Base-by-base conservation (phyloP, 208 protist species). In the Herpetomonas muscarum region DNA sequence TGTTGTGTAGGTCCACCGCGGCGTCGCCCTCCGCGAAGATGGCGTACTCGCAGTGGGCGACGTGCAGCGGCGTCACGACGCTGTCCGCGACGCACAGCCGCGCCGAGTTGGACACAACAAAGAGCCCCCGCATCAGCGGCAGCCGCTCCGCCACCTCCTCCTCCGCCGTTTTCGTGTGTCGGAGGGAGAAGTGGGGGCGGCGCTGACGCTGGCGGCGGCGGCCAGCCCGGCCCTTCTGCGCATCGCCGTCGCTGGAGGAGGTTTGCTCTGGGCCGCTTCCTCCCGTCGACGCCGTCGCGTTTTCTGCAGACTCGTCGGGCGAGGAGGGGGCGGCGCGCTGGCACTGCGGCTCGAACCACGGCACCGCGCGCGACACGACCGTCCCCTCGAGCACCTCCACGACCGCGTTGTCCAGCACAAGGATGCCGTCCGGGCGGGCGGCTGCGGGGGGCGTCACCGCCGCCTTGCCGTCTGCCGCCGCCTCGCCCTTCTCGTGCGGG, bases 21-120 rank as follows among this genome's bases (percentile, higher is more conserved):
- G 78, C 81, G 69, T 88, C 74, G 26, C 87, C 74, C 55, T 92
- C 85, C 0, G 80, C 80, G 59, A 85, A 80, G 50, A 92, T 76
- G 47, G 70, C 75, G 34, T 74, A 73, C 47, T 92, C 81, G 0
- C 66, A 74, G 34, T 62, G 48, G 49, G 34, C 13, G 34, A 13
- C 9, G 61, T 59, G 32, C 63, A 58, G 67, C 0, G 58, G 64
- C 48, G 81, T 47, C 47, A 74, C 19, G 64, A 61, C 63, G 31
- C 61, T 68, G 17, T 58, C 66, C 12, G 64, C 46, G 1, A 82
- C 54, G 34, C 72, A 63, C 37, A 92, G 72, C 7, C 30, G 61
- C 3, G 65, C 79, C 37, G 76, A 76, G 57, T 88, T 88, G 17
- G 85, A 92, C 28, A 85, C 73, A 31, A 80, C 56, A 25, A 92